These are phyloP conservation scores for Friedmanniomyces simplex DNA, from an alignment of 495 filamentous ascomycete genomes.

Conservation along the genomic window DNA sequence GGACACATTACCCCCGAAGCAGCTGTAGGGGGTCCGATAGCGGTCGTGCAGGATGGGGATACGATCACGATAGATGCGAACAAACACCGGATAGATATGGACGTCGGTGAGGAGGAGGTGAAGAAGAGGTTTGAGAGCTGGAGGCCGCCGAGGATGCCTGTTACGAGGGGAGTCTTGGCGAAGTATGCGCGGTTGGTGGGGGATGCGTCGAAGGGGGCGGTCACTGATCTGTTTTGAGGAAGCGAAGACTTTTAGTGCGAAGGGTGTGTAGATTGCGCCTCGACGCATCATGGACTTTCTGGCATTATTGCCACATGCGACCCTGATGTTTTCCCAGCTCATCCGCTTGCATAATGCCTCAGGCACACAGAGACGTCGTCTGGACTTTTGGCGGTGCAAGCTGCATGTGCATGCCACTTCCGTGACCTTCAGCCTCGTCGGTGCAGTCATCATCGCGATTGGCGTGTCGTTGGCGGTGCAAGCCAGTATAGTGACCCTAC, in stretches of 20 bases:
- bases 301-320: too few relatives aligned
- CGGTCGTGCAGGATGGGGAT: conserved; percentile 70
- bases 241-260: too few relatives aligned
- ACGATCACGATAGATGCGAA: conserved; percentile 78
- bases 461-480: too few relatives aligned
- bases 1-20: conserved; percentile 93
- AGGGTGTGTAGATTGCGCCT: not conserved
- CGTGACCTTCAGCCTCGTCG: not conserved
- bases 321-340: too few relatives aligned
- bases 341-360: too few relatives aligned
- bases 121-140: conserved; percentile 54
- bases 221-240: conserved; percentile 37
- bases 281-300: not conserved
- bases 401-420: not conserved
- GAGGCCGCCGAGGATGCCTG: conserved; percentile 59
- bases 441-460: too few relatives aligned
- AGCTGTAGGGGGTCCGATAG: conserved; percentile 72
- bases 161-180: conserved; percentile 78
- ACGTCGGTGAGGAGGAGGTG: conserved; percentile 68
- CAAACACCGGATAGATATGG: conserved; percentile 62
- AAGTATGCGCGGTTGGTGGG: conserved; percentile 77
- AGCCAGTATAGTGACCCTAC: too few relatives aligned
- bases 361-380: too few relatives aligned
- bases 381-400: not conserved
- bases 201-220: conserved; percentile 57